Percentiles rank a stretch among this genome's conserved stretches.
These are phyloP conservation scores for Turnera subulata DNA, from an alignment of 345 rosid genomes.

Conservation along the genomic window DNA sequence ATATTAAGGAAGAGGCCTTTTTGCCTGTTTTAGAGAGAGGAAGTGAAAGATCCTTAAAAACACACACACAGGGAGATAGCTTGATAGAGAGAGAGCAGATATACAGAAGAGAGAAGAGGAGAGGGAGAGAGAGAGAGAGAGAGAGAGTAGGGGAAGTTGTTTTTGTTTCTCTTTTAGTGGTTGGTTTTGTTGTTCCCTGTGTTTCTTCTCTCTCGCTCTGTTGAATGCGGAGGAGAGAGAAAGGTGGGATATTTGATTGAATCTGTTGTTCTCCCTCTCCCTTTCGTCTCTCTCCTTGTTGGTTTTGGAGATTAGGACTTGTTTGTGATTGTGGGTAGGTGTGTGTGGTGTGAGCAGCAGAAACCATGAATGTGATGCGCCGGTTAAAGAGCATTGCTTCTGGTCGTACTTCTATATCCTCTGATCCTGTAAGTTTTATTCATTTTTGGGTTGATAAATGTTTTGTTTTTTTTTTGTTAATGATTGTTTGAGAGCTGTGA, in stretches of 20 bases:
- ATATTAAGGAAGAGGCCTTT: neutral
- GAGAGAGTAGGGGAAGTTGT: neutral
- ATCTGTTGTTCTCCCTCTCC: slow-evolving; percentile 19
- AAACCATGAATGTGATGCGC: slow-evolving; percentile 83
- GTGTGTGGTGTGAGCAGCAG: slow-evolving; percentile 22
- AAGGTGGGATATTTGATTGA: slow-evolving; percentile 25
- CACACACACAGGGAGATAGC: no score
- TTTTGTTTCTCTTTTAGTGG: neutral
- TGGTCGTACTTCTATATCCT: slow-evolving; percentile 74
- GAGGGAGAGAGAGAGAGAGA: slow-evolving; percentile 4
- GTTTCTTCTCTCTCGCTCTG: slow-evolving; percentile 11
- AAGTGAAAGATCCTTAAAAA: no score
- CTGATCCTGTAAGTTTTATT: slow-evolving; percentile 60
- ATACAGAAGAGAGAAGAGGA: neutral
- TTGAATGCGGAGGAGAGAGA: slow-evolving; percentile 32
- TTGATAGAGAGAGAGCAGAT: no score
- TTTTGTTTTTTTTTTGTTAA: slow-evolving; percentile 1
- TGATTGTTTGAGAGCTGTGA: slow-evolving; percentile 7
- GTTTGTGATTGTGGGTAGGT: neutral
- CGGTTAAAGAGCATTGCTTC: slow-evolving; percentile 97
- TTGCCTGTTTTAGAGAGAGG: no score
- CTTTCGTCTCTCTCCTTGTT: slow-evolving; percentile 8
- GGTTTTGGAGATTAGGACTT: neutral
- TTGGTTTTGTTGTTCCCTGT: neutral
- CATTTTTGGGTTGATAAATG: neutral